These are phyloP conservation scores for Aspergillus tamarii DNA, from an alignment of 2,329 filamentous ascomycete genomes.

Conservation along the genomic window DNA sequence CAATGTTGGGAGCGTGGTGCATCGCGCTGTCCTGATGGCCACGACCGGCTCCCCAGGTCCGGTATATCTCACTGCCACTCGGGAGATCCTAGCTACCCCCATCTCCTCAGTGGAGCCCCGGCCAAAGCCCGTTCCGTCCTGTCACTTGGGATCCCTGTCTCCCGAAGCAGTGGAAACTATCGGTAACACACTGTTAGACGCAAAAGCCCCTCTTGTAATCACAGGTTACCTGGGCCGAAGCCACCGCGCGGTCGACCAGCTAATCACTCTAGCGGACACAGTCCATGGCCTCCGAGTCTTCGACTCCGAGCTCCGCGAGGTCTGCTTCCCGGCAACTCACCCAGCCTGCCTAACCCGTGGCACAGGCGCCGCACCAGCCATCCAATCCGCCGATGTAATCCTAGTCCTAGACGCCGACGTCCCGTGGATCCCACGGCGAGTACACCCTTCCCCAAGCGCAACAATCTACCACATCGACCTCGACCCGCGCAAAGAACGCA, in stretches of 20 bases:
- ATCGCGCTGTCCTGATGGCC: constrained; percentile 78
- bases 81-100: constrained; percentile 69
- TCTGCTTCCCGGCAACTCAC: constrained; percentile 51
- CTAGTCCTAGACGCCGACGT: constrained; percentile 85
- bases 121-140: constrained; percentile 9
- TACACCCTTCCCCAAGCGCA: constrained; percentile 33
- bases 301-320: constrained; percentile 53
- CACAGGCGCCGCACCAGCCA: constrained; percentile 69
- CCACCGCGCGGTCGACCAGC: constrained; percentile 41
- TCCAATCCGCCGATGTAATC: constrained; percentile 78
- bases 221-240: constrained; percentile 54
- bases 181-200: constrained; percentile 43
- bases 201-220: constrained; percentile 51
- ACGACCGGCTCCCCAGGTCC: constrained; percentile 74
- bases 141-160: constrained; percentile 7
- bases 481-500: constrained; percentile 61
- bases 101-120: constrained; percentile 16
- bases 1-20: constrained; percentile 86
- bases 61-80: constrained; percentile 74
- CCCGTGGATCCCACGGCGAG: constrained; percentile 71
- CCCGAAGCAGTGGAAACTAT: constrained; percentile 40
- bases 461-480: constrained; percentile 67
- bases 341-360: constrained; percentile 53
- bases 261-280: constrained; percentile 50
- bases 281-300: constrained; percentile 53